Conservation (phyloP, 75 land plant species). For the Pseudotsuga menziesii region DNA sequence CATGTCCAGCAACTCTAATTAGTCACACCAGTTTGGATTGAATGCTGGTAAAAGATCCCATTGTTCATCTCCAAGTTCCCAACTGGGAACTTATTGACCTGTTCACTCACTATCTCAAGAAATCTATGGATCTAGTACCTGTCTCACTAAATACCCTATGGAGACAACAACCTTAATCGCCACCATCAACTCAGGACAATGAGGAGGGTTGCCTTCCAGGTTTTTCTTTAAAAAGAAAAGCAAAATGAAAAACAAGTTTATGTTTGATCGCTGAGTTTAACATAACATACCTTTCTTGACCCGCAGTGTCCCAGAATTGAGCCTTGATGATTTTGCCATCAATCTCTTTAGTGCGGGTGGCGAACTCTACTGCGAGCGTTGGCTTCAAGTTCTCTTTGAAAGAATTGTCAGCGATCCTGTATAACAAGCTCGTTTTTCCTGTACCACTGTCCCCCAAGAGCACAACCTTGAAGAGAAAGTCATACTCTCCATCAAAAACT, state of each 20-base stretch:
- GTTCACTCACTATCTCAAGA: too few species aligned
- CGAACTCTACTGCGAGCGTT: slow-evolving; percentile 40
- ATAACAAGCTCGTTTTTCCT: slow-evolving; percentile 39
- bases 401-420: slow-evolving; percentile 18
- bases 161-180: too few species aligned
- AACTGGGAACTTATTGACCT: too few species aligned
- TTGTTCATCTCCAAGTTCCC: too few species aligned
- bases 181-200: too few species aligned
- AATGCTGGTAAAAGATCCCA: too few species aligned
- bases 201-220: too few species aligned
- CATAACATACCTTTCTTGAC: slow-evolving; percentile 40
- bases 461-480: slow-evolving; percentile 39
- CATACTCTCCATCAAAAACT: slow-evolving; percentile 24
- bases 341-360: slow-evolving; percentile 24
- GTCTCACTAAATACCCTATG: too few species aligned
- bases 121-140: too few species aligned
- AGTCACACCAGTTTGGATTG: too few species aligned
- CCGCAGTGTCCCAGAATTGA: slow-evolving; percentile 47
- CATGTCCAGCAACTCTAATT: too few species aligned
- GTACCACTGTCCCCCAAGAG: slow-evolving; percentile 30
- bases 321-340: slow-evolving; percentile 29
- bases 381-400: slow-evolving; percentile 31
- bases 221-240: too few species aligned
- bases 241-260: background rate
- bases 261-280: background rate